phyloP scores from a whole-genome alignment of 2,329 filamentous ascomycete genomes.

The Grosmannia clavigera region DNA sequence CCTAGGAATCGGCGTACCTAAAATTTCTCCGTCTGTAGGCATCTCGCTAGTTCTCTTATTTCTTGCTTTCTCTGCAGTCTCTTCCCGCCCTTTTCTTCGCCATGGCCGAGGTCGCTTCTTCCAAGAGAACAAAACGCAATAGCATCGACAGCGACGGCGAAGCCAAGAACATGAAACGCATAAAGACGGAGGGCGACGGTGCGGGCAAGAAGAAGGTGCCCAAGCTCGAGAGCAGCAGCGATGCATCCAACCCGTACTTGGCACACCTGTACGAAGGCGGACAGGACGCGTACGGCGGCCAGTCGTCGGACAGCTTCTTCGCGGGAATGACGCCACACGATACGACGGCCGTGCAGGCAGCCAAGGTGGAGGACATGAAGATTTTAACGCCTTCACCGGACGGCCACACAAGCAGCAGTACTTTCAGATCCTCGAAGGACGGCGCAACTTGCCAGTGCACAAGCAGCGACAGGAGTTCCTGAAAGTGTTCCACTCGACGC shows the following conservation, averaged over 20 bases:
- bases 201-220: background rate
- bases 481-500: conserved; percentile 79
- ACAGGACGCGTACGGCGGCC: conserved; percentile 22
- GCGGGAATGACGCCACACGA: conserved; percentile 61
- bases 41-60: conserved; percentile 3
- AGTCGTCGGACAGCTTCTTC: conserved; percentile 35
- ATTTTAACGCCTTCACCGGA: conserved; percentile 74
- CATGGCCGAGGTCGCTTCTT: conserved; percentile 1
- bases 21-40: too few species aligned
- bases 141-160: background rate
- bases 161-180: conserved; percentile 16
- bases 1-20: too few species aligned
- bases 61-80: too few species aligned
- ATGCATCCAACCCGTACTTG: conserved; percentile 64
- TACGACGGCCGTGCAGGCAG: conserved; percentile 66
- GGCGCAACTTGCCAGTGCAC: conserved; percentile 81
- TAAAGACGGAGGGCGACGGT: conserved; percentile 13
- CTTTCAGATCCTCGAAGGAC: conserved; percentile 74
- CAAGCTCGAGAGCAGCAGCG: conserved; percentile 6
- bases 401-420: conserved; percentile 68
- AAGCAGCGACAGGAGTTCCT: conserved; percentile 93
- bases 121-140: background rate
- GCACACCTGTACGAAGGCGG: conserved; percentile 66
- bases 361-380: conserved; percentile 64
- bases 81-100: background rate